Conservation (phyloP, 2,329 filamentous ascomycete species). For the Penicillium janthinellum region DNA sequence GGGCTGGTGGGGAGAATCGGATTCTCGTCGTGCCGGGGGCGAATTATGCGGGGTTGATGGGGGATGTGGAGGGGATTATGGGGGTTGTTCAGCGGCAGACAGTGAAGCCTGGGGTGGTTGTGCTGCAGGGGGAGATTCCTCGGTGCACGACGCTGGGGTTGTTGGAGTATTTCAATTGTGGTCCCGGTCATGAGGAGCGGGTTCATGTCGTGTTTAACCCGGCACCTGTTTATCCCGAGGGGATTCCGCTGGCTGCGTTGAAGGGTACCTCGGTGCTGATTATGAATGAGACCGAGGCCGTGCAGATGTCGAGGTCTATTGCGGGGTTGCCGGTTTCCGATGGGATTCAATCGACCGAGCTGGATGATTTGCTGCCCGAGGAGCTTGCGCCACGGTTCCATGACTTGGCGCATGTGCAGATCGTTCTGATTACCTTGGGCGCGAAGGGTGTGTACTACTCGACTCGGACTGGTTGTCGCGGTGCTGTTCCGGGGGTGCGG, state of each 20-base stretch:
- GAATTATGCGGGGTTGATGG: slow-evolving; percentile 52
- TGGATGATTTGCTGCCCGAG: slow-evolving; percentile 16
- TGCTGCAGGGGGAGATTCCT: slow-evolving; percentile 27
- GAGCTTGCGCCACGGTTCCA: slow-evolving; percentile 22
- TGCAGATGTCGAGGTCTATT: slow-evolving; percentile 29
- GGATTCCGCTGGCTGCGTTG: slow-evolving; percentile 52
- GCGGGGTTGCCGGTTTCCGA: slow-evolving; percentile 17
- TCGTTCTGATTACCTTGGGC: slow-evolving; percentile 27
- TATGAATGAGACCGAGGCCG: slow-evolving; percentile 29
- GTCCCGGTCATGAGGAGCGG: neutral
- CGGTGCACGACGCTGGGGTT: slow-evolving; percentile 20
- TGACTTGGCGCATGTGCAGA: slow-evolving; percentile 17
- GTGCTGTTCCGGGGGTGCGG: slow-evolving; percentile 20
- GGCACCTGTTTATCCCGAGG: slow-evolving; percentile 73
- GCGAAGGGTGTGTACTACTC: slow-evolving; percentile 28
- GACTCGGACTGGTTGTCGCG: slow-evolving; percentile 16
- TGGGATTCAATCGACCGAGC: slow-evolving; percentile 2
- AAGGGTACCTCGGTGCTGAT: slow-evolving; percentile 22
- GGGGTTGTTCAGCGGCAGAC: neutral
- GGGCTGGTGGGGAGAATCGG: slow-evolving; percentile 66
- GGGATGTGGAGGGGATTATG: slow-evolving; percentile 34
- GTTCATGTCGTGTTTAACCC: slow-evolving; percentile 72
- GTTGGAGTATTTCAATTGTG: slow-evolving; percentile 21
- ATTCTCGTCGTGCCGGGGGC: slow-evolving; percentile 70
- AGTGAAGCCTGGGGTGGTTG: slow-evolving; percentile 12